Evolutionary conservation across 768 basidiomycete genomes (phyloP), one percentile per base, ranked within the genome.

Genomic region (Hygrocybe coccinea): DNA sequence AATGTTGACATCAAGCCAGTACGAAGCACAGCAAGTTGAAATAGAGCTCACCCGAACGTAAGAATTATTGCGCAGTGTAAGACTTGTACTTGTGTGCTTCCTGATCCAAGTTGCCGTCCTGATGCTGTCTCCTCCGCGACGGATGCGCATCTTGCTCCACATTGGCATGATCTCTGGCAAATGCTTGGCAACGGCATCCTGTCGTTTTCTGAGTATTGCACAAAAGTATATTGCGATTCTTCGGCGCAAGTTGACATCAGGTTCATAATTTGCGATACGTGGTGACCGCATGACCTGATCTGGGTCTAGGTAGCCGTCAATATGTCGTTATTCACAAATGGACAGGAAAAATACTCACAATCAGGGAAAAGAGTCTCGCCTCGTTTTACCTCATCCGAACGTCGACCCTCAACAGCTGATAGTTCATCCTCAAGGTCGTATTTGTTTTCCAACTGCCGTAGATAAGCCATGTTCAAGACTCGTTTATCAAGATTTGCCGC

Each of bases 401-500:
- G 38, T 7, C 36, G 25, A 15, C 15, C 17, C 11, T 24, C 35
- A 38, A 33, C 3, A 2, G 24, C 19, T 34, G 41, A 29, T 5
- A 67, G 53, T 24, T 60, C 59, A 3, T 65, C 60, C 5, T 54
- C 25, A 1, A 73, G 61, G 50, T 66, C 48, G 59, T 70, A 74
- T 3, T 56, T 52, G 3, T 53, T 38, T 10, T 58, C 53, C 25
- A 74, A 50, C 37, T 69, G 63, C 7, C 58, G 57, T 0, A 74
- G 50, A 50, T 70, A 69, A 0, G 66, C 65, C 25, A 49, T 56
- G 22, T 68, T 58, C 8, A 69, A 24, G 6, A 67, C 36, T 1
- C 60, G 56, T 14, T 65, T 65, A 52, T 60, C 64, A 9, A 74
- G 52, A 38, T 65, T 65, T 2, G 61, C 61, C 60, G 61, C 71